Base-by-base conservation (phyloP, 208 protist genomes). In the Trypanosoma platydactyli region DNA sequence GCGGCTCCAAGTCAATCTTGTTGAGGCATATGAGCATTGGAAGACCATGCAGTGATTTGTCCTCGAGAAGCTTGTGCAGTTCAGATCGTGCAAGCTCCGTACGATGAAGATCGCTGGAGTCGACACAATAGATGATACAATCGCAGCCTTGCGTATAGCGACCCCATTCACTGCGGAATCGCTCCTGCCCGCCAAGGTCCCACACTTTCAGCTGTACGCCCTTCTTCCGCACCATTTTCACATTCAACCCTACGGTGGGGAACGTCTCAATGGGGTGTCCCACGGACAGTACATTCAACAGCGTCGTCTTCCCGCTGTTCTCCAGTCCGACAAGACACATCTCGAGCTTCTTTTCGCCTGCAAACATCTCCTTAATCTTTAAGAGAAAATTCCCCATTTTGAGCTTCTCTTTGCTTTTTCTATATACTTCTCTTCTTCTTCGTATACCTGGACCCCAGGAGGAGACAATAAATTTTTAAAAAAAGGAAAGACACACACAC, bases 141-240 rank as follows among this genome's bases (percentile, higher is more conserved):
- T 92, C 77, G 49, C 74, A 87, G n/a, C 79, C 84, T 44, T 83
- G 73, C 12, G 86, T 89, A 60, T 92, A 89, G 53, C 81, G 72
- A 1, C 72, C 71, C 84, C 90, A 96, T 71, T 92, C 84, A 48
- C 67, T 71, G 20, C 87, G 77, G 49, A 93, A 90, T 18, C 84
- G 70, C 62, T 88, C 81, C 64, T 94, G 86, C 7, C 86, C 86
- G 15, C 82, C 81, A 15, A 92, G 68, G 70, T 93, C 86, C 86
- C 84, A 90, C 59, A 92, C 83, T 66, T 94, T 94, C 25, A 93
- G 74, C 53, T 83, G 75, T 46, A 91, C 78, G n/a, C 81, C 85
- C 46, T 81, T 76, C 52, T 92, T 94, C 13, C 79, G 83, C 4
- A 95, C 70, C 59, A 81, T 76, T 68, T 91, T 94, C 5, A 91